A percentile compares a stretch with the other conserved stretches of the same genome.
phyloP scores from a whole-genome alignment of 2,329 filamentous ascomycete genomes.

The Botryotinia calthae region DNA sequence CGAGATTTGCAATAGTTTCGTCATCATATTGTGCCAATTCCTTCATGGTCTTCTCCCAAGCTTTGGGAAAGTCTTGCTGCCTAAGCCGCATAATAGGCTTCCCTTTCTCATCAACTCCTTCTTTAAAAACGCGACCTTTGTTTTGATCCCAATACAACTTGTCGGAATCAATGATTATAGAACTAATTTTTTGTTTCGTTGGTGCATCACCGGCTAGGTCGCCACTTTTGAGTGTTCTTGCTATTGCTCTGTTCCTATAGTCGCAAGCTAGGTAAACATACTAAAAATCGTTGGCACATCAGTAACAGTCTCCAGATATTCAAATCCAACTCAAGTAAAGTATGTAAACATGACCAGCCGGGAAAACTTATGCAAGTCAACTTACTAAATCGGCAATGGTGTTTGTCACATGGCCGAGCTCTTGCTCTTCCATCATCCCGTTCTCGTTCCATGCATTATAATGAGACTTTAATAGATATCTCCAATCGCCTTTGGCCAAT shows the following conservation, averaged over 20 bases:
- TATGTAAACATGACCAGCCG: not conserved
- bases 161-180: slow-evolving; percentile 1
- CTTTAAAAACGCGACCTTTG: fast-evolving
- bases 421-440: not conserved
- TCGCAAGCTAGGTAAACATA: slow-evolving; percentile 7
- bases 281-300: not conserved
- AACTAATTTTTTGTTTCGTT: slow-evolving; percentile 5
- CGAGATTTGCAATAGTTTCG: not conserved
- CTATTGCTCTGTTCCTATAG: slow-evolving; percentile 5
- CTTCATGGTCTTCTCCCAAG: not conserved
- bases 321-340: not conserved
- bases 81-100: fast-evolving
- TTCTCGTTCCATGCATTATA: fast-evolving
- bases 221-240: slow-evolving; percentile 1
- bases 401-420: not conserved
- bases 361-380: not conserved
- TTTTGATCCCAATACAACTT: not conserved
- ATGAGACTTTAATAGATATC: not conserved
- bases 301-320: not conserved
- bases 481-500: not conserved
- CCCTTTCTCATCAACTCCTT: not conserved
- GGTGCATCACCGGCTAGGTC: not conserved
- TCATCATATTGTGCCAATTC: not conserved
- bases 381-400: slow-evolving; percentile 9
- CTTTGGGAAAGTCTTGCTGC: not conserved